These are phyloP conservation scores for Trichoderma sp. DNA, from an alignment of 2,329 filamentous ascomycete species.

Conservation along the genomic window DNA sequence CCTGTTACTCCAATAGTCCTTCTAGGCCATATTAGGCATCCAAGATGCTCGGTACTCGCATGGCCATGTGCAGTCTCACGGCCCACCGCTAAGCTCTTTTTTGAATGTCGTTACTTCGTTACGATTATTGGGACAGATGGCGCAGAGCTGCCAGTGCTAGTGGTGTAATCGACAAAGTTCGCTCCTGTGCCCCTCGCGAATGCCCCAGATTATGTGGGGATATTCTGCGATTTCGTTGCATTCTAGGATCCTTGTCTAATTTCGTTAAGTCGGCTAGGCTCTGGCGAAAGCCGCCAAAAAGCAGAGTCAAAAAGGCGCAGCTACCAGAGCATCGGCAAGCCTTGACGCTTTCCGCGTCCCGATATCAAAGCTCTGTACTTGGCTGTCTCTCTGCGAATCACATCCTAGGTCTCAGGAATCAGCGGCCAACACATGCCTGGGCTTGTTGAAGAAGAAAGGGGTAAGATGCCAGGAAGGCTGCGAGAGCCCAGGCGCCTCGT, in stretches of 20 bases:
- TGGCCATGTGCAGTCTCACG: background rate
- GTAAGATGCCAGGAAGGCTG: background rate
- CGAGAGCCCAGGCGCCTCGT: background rate
- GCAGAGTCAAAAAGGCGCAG: background rate
- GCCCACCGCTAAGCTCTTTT: background rate
- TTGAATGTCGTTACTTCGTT: background rate
- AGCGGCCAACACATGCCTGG: background rate
- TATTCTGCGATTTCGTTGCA: background rate
- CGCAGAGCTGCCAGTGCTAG: background rate
- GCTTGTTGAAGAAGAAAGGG: background rate
- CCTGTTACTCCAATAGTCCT: background rate
- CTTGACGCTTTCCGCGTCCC: background rate
- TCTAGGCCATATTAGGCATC: background rate
- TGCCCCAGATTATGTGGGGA: constrained; percentile 8
- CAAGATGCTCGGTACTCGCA: background rate
- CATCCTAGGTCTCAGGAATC: background rate
- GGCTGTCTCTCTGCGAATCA: background rate
- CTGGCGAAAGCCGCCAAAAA: background rate
- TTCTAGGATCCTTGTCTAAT: background rate
- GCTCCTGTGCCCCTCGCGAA: background rate
- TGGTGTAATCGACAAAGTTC: background rate
- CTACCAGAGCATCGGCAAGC: background rate
- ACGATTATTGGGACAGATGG: background rate
- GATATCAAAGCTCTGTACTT: background rate
- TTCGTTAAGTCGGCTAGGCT: background rate